A percentile compares a stretch with the other conserved stretches of the same genome.
phyloP scores from a whole-genome alignment of 2,329 filamentous ascomycete genomes.

The Trichocomaceae sp. region DNA sequence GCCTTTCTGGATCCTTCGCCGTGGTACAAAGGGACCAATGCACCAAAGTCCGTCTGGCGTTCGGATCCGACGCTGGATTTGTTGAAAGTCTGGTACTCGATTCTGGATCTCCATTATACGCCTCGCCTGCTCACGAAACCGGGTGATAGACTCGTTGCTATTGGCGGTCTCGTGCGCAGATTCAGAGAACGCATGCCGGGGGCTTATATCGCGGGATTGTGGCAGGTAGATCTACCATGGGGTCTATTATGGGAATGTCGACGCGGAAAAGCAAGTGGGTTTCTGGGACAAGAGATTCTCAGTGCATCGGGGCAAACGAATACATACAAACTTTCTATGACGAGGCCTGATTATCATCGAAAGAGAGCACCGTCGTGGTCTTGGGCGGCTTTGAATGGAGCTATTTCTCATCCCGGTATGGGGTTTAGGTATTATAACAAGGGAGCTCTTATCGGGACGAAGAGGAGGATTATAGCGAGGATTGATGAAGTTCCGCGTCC shows the following conservation, averaged over 20 bases:
- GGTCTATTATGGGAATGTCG: conserved; percentile 7
- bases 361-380: conserved; percentile 4
- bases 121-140: conserved; percentile 3
- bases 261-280: neutral
- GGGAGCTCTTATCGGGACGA: too few relatives aligned
- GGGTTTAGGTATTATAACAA: too few relatives aligned
- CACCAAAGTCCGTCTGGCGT: neutral
- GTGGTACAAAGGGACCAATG: neutral
- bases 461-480: neutral
- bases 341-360: neutral
- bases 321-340: conserved; percentile 1
- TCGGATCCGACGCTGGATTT: neutral
- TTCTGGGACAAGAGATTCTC: neutral
- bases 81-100: conserved; percentile 4
- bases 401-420: neutral
- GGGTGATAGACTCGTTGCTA: conserved; percentile 1
- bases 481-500: neutral
- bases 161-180: conserved; percentile 1
- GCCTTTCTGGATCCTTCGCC: neutral
- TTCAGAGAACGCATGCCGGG: conserved; percentile 2
- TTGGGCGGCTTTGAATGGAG: conserved; percentile 4
- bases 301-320: neutral
- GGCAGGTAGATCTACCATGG: conserved; percentile 6
- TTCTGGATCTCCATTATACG: conserved; percentile 3
- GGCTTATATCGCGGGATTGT: neutral